These are phyloP conservation scores for Acanthamoeba divionensis DNA, from an alignment of 208 protist genomes.

Conservation along the genomic window DNA sequence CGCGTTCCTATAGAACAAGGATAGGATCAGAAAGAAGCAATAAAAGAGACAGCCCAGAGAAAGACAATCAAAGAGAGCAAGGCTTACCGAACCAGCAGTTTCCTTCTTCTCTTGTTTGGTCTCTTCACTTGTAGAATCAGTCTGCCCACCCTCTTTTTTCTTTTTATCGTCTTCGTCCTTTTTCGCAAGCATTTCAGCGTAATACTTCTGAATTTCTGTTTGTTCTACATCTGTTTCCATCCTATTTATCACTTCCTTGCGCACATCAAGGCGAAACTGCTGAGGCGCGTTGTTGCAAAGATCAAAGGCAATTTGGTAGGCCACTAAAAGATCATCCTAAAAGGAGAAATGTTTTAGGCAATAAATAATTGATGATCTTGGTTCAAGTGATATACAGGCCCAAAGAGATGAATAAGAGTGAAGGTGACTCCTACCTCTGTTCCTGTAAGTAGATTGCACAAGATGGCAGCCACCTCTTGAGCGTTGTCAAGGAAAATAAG, in stretches of 20 bases:
- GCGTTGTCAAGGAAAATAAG: slow-evolving; percentile 92
- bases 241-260: neutral
- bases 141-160: neutral
- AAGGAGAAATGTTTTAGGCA: neutral
- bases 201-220: slow-evolving; percentile 34
- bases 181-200: slow-evolving; percentile 41
- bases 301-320: slow-evolving; percentile 87
- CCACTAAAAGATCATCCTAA: slow-evolving; percentile 73
- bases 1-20: neutral
- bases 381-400: slow-evolving; percentile 82
- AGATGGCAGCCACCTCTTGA: slow-evolving; percentile 80
- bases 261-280: slow-evolving; percentile 75
- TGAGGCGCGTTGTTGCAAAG: slow-evolving; percentile 80
- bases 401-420: slow-evolving; percentile 85
- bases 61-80: neutral
- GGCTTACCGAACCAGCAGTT: neutral
- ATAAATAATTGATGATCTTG: neutral
- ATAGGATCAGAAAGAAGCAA: neutral
- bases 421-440: slow-evolving; percentile 69
- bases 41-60: neutral
- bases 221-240: slow-evolving; percentile 26
- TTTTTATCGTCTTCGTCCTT: slow-evolving; percentile 13
- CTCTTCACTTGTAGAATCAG: neutral
- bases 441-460: slow-evolving; percentile 80
- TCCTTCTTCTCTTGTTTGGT: slow-evolving; percentile 25